Percentiles rank a stretch among this genome's conserved stretches.
Conservation (phyloP, 2,329 filamentous ascomycete genomes). For the Exophiala spinifera region DNA sequence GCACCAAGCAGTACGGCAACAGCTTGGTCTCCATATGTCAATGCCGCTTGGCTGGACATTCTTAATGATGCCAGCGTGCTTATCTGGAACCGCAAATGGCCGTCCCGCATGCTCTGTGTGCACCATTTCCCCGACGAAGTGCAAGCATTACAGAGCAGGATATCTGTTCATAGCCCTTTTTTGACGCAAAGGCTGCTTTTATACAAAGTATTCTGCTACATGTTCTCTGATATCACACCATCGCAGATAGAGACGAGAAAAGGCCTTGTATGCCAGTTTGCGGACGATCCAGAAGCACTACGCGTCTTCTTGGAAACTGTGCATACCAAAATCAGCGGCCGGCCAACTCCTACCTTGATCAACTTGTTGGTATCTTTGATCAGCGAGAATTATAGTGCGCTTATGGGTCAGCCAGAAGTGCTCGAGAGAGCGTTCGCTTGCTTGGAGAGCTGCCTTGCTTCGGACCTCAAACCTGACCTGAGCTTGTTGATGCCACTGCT, state of each 20-base stretch:
- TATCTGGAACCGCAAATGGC: slow-evolving; percentile 10
- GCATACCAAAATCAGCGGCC: slow-evolving; percentile 1
- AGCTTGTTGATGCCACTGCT: background rate
- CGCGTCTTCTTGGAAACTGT: slow-evolving; percentile 7
- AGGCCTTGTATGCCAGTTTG: background rate
- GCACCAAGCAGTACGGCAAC: background rate
- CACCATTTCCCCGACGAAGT: background rate
- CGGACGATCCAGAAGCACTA: slow-evolving; percentile 7
- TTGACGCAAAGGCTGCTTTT: slow-evolving; percentile 10
- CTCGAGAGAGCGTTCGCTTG: slow-evolving; percentile 13
- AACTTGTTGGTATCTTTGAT: slow-evolving; percentile 8
- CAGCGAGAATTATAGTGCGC: background rate
- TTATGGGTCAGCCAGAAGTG: background rate
- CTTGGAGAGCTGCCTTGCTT: slow-evolving; percentile 7
- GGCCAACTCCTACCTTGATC: background rate
- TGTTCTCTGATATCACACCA: background rate
- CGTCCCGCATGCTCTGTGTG: background rate
- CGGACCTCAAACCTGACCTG: background rate
- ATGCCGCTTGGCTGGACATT: slow-evolving; percentile 22
- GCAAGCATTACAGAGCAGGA: background rate
- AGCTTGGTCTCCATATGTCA: slow-evolving; percentile 17
- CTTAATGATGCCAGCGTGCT: slow-evolving; percentile 17
- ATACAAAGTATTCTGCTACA: slow-evolving; percentile 4
- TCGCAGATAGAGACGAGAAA: background rate
- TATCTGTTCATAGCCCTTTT: slow-evolving; percentile 8